Evolutionary conservation across 345 rosid species (phyloP).

Genomic region (Noccaea bulbosa): DNA sequence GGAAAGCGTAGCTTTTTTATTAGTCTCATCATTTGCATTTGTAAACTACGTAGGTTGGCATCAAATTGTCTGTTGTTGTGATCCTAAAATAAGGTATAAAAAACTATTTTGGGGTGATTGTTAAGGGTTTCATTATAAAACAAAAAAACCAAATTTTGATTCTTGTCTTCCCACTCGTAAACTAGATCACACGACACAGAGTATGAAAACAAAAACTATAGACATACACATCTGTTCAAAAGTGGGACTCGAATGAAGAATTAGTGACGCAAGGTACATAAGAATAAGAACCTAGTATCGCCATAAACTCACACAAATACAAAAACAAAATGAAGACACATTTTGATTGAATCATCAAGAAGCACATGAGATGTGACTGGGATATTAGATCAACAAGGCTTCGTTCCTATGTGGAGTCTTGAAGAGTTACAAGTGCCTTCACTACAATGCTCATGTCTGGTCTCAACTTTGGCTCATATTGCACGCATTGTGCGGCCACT

Average conservation of each 20-base stretch:
- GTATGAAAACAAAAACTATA: neutral
- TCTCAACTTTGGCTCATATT: slow-evolving; percentile 77
- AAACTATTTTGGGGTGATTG: neutral
- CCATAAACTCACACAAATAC: slow-evolving; percentile 17
- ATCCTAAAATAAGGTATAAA: neutral
- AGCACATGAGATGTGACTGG: neutral
- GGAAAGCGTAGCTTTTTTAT: neutral
- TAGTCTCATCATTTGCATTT: neutral
- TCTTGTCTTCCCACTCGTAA: neutral
- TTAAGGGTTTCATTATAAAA: neutral
- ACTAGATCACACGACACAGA: slow-evolving; percentile 13
- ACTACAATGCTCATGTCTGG: slow-evolving; percentile 85
- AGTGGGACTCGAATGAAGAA: slow-evolving; percentile 20
- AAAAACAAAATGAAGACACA: slow-evolving; percentile 20
- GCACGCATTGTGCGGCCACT: slow-evolving; percentile 75
- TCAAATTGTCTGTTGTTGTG: neutral
- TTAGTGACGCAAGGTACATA: neutral
- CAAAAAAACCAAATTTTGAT: too few species aligned
- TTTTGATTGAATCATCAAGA: slow-evolving; percentile 18
- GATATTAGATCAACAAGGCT: slow-evolving; percentile 22
- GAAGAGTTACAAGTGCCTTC: slow-evolving; percentile 74
- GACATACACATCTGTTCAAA: slow-evolving; percentile 11
- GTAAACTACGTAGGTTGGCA: neutral
- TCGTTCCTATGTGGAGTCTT: slow-evolving; percentile 40
- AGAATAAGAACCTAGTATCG: neutral